A percentile compares a stretch with the other conserved stretches of the same genome.
Evolutionary conservation across 2,329 filamentous ascomycete genomes (phyloP).

Genomic region (Graphium sp.): DNA sequence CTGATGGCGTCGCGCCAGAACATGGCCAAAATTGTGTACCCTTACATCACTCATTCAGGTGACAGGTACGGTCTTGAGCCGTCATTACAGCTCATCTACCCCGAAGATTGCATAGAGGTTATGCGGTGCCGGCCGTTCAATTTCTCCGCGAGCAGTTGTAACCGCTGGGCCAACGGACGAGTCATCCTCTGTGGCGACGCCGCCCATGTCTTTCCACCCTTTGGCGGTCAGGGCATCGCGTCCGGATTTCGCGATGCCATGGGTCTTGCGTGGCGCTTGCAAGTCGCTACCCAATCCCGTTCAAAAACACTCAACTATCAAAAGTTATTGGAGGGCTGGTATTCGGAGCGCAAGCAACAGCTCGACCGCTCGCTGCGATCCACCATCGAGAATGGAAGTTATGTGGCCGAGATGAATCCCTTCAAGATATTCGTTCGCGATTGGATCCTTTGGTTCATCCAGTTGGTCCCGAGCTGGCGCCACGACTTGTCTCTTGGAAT

Average conservation of each 20-base stretch:
- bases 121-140: constrained; percentile 22
- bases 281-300: constrained; percentile 1
- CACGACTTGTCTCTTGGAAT: constrained; percentile 5
- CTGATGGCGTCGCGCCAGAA: constrained; percentile 11
- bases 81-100: constrained; percentile 15
- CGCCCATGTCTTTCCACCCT: constrained; percentile 34
- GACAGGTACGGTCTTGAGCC: constrained; percentile 6
- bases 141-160: constrained; percentile 26
- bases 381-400: constrained; percentile 4
- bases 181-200: constrained; percentile 28
- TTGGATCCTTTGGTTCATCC: constrained; percentile 7
- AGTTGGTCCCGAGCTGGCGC: constrained; percentile 6
- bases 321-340: constrained; percentile 1
- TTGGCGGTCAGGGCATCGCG: constrained; percentile 18
- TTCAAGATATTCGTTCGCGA: constrained; percentile 7
- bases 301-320: no score
- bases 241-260: constrained; percentile 17
- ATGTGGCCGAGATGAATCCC: no score
- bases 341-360: constrained; percentile 4
- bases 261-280: constrained; percentile 15
- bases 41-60: constrained; percentile 12
- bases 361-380: constrained; percentile 3
- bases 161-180: constrained; percentile 23
- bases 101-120: constrained; percentile 25
- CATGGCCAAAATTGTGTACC: constrained; percentile 11